These are phyloP conservation scores for Phaeosphaeria sp. DNA, from an alignment of 2,329 filamentous ascomycete genomes.

Conservation along the genomic window DNA sequence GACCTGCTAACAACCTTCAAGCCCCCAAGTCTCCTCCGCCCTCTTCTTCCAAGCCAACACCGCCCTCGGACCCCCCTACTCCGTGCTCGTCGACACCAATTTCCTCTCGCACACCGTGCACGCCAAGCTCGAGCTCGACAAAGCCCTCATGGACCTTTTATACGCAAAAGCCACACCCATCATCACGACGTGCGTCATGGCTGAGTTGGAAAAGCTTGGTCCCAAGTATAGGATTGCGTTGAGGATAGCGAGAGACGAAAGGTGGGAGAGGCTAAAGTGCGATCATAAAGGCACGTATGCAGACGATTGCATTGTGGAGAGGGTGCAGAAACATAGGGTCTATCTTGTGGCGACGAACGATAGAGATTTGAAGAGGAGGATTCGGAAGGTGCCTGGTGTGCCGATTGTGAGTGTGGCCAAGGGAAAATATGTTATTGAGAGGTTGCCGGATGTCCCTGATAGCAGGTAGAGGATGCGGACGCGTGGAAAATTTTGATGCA, in stretches of 20 bases:
- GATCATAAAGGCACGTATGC: constrained; percentile 89
- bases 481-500: constrained; percentile 2
- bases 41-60: constrained; percentile 67
- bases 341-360: constrained; percentile 59
- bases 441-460: constrained; percentile 83
- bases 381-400: constrained; percentile 82
- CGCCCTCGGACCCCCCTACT: constrained; percentile 83
- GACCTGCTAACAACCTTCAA: constrained; percentile 33
- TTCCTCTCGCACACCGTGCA: constrained; percentile 75
- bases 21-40: constrained; percentile 75
- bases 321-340: constrained; percentile 55
- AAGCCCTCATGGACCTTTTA: constrained; percentile 91
- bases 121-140: constrained; percentile 84
- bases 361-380: constrained; percentile 71
- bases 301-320: constrained; percentile 66
- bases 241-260: constrained; percentile 84
- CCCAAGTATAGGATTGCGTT: constrained; percentile 84
- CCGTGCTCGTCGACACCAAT: constrained; percentile 62
- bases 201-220: constrained; percentile 87
- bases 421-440: constrained; percentile 94
- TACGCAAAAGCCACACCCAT: constrained; percentile 91
- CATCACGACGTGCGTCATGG: constrained; percentile 78
- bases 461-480: constrained; percentile 34
- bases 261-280: constrained; percentile 85
- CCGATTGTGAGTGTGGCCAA: constrained; percentile 81